Percentiles rank a stretch among this genome's conserved stretches.
phyloP scores from a whole-genome alignment of 129 eudicot species.

The Lonicera japonica region DNA sequence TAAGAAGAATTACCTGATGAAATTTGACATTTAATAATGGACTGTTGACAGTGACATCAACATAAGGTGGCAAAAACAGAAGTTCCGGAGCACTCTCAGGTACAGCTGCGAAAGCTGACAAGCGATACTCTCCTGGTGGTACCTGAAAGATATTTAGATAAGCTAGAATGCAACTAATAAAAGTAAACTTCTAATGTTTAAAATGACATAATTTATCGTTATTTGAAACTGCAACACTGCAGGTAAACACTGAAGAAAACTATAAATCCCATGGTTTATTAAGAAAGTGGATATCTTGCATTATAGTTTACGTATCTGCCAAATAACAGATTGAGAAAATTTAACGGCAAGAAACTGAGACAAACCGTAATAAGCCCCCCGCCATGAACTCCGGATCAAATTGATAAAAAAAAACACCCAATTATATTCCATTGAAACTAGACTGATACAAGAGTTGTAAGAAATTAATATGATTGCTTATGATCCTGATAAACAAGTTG shows the following conservation, averaged over 20 bases:
- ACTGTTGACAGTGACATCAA: constrained; percentile 70
- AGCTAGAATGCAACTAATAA: constrained; percentile 9
- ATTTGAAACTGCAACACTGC: neutral
- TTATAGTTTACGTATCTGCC: neutral
- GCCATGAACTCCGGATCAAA: neutral
- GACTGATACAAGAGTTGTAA: neutral
- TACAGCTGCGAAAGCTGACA: constrained; percentile 78
- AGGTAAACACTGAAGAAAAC: neutral
- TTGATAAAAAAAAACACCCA: neutral
- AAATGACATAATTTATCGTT: neutral
- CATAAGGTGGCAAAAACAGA: constrained; percentile 65
- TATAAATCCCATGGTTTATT: constrained; percentile 1
- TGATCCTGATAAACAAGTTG: neutral
- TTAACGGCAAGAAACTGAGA: neutral
- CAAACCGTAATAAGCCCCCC: neutral
- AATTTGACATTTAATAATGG: constrained; percentile 65
- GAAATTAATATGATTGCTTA: neutral
- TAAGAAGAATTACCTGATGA: constrained; percentile 61
- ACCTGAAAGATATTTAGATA: constrained; percentile 46
- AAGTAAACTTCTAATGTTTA: neutral
- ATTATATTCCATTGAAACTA: neutral
- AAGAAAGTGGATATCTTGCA: neutral
- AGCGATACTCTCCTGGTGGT: constrained; percentile 91
- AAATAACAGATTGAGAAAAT: neutral
- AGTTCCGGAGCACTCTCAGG: constrained; percentile 76